Evolutionary conservation across 2,329 filamentous ascomycete species (phyloP), one percentile per base, ranked within the genome.

Genomic region (Arthroderma sp.): DNA sequence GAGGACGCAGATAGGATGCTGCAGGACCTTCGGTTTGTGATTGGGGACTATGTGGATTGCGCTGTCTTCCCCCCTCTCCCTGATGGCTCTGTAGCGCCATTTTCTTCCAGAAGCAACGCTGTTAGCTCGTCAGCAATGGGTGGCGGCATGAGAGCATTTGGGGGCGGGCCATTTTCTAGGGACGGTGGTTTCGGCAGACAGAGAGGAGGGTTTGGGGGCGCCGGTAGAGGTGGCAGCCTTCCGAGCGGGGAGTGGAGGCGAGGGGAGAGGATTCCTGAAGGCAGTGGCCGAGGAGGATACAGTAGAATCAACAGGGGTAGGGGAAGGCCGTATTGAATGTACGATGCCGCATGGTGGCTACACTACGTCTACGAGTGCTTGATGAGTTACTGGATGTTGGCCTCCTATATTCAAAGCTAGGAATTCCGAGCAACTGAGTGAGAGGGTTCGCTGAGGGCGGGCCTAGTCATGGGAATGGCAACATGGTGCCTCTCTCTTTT

Each of bases 11-110:
- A 79, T 29, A 89, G 82, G 66, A 88, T 84, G 6, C 66, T 96
- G 30, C 72, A 72, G 33, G 85, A 93, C 44, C 79, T 77, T 31
- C 76, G 82, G 22, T 94, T 94, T 56, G 82, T 94, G 7, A 82
- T 91, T 50, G 89, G 89, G 0, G 89, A 96, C 63, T 94, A 83
- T 58, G 73, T 96, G 36, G 82, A 82, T 47, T 89, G 85, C 60
- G 84, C 86, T 4, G 80, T 94, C 48, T 69, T 89, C 45, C 80
- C 85, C 36, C 85, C 86, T 1, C 66, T 83, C 28, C 68, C 76
- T 30, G 82, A 89, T 59, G 87, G 87, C 0, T 76, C 75, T 30
- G 79, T 93, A 34, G 80, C 80, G 37, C 77, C 83, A 33, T 68
- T 74, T n/a, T 69, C 73, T 8, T 68, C 68, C 22, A 69, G 71